Evolutionary conservation across 2,329 filamentous ascomycete genomes (phyloP).

Genomic region (Raffaelea albimanens): DNA sequence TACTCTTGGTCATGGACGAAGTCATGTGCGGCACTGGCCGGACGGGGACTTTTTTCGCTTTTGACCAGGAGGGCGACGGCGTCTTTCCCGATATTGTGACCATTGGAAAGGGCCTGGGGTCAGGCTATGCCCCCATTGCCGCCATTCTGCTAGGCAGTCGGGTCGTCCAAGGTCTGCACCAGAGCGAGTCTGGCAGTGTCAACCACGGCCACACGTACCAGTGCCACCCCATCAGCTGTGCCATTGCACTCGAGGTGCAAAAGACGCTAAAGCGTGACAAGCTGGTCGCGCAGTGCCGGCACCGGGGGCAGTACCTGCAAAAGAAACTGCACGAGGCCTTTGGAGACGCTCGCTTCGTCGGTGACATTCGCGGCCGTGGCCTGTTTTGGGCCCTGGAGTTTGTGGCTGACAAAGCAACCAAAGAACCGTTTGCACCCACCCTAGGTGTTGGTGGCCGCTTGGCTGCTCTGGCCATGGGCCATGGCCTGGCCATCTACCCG

Average conservation of each 20-base stretch:
- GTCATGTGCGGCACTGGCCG: conserved; percentile 62
- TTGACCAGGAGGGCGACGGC: conserved; percentile 41
- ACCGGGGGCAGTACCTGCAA: conserved; percentile 41
- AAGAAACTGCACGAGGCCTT: conserved; percentile 29
- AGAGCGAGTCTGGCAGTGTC: conserved; percentile 19
- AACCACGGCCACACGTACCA: conserved; percentile 54
- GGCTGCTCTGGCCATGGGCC: conserved; percentile 17
- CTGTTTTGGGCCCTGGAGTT: conserved; percentile 45
- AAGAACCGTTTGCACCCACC: conserved; percentile 20
- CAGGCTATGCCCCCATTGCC: conserved; percentile 53
- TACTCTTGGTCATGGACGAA: conserved; percentile 70
- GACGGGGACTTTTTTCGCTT: conserved; percentile 50
- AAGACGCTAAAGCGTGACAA: conserved; percentile 45
- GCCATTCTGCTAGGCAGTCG: conserved; percentile 44
- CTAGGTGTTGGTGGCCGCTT: conserved; percentile 20
- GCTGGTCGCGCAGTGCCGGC: conserved; percentile 48
- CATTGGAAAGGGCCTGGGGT: conserved; percentile 57
- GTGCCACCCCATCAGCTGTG: conserved; percentile 48
- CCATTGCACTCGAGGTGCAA: conserved; percentile 55
- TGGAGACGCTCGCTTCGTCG: conserved; percentile 31
- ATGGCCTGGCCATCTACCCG: conserved; percentile 48
- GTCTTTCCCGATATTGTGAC: conserved; percentile 53
- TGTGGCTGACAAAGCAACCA: conserved; percentile 19
- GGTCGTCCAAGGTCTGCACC: conserved; percentile 35
- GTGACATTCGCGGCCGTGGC: conserved; percentile 51